Percentiles rank a stretch among this genome's conserved stretches.
These are phyloP conservation scores for Ambrosia hybrid DNA, from an alignment of 140 eudicot species.

Conservation along the genomic window DNA sequence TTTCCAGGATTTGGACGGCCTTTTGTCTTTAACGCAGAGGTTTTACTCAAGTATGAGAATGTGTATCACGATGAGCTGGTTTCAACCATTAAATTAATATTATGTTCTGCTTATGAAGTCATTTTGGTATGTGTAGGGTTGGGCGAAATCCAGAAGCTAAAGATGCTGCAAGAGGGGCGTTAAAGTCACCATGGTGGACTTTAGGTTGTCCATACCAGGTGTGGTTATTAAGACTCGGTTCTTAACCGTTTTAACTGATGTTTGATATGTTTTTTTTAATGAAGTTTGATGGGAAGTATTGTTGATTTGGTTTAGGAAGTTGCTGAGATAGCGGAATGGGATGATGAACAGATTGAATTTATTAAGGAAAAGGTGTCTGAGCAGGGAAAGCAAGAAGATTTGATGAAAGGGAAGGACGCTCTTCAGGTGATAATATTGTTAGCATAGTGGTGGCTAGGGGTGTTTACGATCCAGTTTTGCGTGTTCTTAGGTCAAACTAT, in stretches of 20 bases:
- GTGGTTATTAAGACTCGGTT: not conserved
- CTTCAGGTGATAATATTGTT: conserved; percentile 57
- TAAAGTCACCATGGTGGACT: conserved; percentile 99
- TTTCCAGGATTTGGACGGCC: conserved; percentile 99
- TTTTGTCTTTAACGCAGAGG: conserved; percentile 76
- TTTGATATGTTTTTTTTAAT: conserved; percentile 4
- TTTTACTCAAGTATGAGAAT: conserved; percentile 71
- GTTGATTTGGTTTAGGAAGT: conserved; percentile 57
- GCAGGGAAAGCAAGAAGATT: conserved; percentile 81
- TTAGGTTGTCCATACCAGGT: conserved; percentile 95
- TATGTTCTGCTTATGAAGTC: not conserved
- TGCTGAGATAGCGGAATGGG: conserved; percentile 95
- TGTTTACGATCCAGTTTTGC: not conserved
- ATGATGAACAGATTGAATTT: conserved; percentile 93
- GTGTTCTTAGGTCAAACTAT: not conserved
- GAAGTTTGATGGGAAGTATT: not conserved
- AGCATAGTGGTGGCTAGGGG: not conserved
- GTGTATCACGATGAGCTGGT: not conserved
- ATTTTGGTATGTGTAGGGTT: conserved; percentile 49
- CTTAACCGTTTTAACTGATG: not conserved
- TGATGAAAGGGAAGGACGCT: conserved; percentile 81
- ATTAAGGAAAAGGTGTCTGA: conserved; percentile 80
- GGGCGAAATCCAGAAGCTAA: conserved; percentile 88
- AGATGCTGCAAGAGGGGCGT: conserved; percentile 94
- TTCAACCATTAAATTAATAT: not conserved